phyloP scores from a whole-genome alignment of 78 protist genomes.

The slime mould (Dictyostelium discoideum) region dicty_2.7 NC_007088.5:5025001-5025500 shows the following conservation, averaged over 20 bases:
- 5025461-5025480: neutral
- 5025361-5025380: constrained; percentile 59
- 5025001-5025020: too few relatives aligned
- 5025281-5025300: constrained; percentile 87
- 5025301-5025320: constrained; percentile 91
- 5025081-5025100: too few relatives aligned
- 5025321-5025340: constrained; percentile 86
- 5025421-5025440: too few relatives aligned
- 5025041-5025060: neutral
- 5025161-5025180: constrained; percentile 30
- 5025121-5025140: neutral
- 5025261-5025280: constrained; percentile 42
- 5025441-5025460: neutral
- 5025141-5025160: neutral
- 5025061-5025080: neutral
- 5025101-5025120: too few relatives aligned
- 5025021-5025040: too few relatives aligned
- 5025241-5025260: constrained; percentile 86
- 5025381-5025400: neutral
- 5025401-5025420: neutral
- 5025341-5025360: constrained; percentile 78
- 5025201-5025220: constrained; percentile 52
- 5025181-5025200: constrained; percentile 53
- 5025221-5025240: neutral
- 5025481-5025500: too few relatives aligned